phyloP scores from a whole-genome alignment of 768 basidiomycete species.

The Trametopsis cervina region DNA sequence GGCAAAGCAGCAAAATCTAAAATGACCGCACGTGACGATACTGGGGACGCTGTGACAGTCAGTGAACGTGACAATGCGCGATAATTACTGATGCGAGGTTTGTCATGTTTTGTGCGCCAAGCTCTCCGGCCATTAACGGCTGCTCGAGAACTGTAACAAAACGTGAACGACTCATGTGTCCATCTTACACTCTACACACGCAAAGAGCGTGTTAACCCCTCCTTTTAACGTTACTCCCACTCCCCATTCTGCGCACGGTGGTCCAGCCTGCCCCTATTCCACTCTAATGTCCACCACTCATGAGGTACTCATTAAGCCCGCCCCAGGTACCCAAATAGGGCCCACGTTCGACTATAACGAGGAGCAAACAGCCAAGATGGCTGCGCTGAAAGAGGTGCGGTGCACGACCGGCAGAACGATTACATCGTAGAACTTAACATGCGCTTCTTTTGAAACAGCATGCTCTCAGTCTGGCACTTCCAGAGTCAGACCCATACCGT shows the following conservation, averaged over 20 bases:
- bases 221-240: too few species aligned
- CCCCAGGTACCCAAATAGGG: conserved; percentile 40
- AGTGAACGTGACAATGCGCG: too few species aligned
- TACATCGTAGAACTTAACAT: not conserved
- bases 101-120: too few species aligned
- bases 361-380: conserved; percentile 53
- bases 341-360: conserved; percentile 57
- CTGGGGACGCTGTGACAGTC: too few species aligned
- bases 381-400: conserved; percentile 54
- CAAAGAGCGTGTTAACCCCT: not conserved
- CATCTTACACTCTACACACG: not conserved
- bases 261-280: too few species aligned
- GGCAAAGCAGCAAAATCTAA: not conserved
- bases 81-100: too few species aligned
- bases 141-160: too few species aligned
- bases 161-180: not conserved
- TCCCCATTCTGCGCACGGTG: too few species aligned
- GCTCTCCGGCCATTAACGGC: too few species aligned
- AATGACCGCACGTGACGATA: too few species aligned
- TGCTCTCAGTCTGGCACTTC: conserved; percentile 55
- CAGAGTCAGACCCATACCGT: conserved; percentile 61
- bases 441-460: conserved; percentile 38
- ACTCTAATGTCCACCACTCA: conserved; percentile 34
- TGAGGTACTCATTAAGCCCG: conserved; percentile 49
- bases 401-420: not conserved